A percentile compares a stretch with the other conserved stretches of the same genome.
Conservation (phyloP, 805 yeast genomes). For the Sugiyamaella chiloensis region DNA sequence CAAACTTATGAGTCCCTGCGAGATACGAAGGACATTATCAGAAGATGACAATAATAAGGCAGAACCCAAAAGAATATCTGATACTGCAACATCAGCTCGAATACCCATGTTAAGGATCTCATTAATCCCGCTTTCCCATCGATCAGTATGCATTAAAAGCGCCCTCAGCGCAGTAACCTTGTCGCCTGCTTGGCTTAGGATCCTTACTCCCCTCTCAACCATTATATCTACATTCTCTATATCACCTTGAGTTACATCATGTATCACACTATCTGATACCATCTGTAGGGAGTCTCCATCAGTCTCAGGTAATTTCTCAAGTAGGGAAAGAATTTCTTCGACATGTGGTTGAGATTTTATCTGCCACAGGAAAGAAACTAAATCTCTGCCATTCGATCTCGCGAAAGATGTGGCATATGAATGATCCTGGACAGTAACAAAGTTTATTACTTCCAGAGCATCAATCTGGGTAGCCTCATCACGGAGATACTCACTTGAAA, state of each 20-base stretch:
- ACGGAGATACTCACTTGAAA: not conserved
- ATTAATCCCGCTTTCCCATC: not conserved
- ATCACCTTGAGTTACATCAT: not conserved
- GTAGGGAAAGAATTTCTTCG: not conserved
- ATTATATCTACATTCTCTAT: constrained; percentile 16
- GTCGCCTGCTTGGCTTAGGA: constrained; percentile 14
- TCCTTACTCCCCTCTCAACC: constrained; percentile 16
- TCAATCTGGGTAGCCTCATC: not conserved
- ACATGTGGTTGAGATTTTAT: constrained; percentile 4
- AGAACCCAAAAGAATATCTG: constrained; percentile 31
- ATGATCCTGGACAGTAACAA: not conserved
- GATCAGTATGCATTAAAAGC: not conserved
- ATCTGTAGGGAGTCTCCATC: not conserved
- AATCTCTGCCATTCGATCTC: constrained; percentile 11
- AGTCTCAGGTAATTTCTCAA: not conserved
- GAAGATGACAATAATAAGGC: constrained; percentile 18
- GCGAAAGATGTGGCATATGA: not conserved
- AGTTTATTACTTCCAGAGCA: not conserved
- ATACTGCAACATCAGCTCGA: constrained; percentile 21
- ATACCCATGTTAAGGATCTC: not conserved
- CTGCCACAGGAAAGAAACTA: constrained; percentile 20
- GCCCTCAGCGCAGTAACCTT: not conserved
- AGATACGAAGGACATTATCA: not conserved
- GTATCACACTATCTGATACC: not conserved
- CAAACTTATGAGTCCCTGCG: not conserved